Conservation (phyloP, 177 flowering plant species). For the Vitis hybrid region DNA sequence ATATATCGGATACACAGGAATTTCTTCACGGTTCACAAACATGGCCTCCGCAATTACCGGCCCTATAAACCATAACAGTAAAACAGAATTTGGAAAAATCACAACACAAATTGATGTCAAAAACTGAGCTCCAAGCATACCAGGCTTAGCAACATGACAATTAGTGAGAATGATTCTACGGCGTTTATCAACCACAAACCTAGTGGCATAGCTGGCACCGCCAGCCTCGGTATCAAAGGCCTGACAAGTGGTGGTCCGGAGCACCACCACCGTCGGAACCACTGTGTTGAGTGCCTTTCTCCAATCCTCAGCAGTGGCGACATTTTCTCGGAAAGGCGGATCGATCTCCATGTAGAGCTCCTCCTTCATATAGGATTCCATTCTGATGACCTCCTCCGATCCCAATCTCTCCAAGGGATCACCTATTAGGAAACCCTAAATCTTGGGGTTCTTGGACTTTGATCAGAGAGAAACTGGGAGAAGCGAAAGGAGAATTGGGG, state of each 20-base stretch:
- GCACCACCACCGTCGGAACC: slow-evolving; percentile 93
- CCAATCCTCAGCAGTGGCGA: slow-evolving; percentile 88
- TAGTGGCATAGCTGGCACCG: slow-evolving; percentile 83
- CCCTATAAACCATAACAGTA: slow-evolving; percentile 39
- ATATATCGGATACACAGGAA: slow-evolving; percentile 77
- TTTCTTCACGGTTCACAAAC: slow-evolving; percentile 90
- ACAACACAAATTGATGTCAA: neutral
- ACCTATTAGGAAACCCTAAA: slow-evolving; percentile 28
- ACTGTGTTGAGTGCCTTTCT: slow-evolving; percentile 73
- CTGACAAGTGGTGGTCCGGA: slow-evolving; percentile 74
- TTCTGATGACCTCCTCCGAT: slow-evolving; percentile 39
- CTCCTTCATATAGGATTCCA: slow-evolving; percentile 49
- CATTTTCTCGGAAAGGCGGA: slow-evolving; percentile 53
- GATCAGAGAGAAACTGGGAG: too few species aligned
- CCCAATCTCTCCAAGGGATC: slow-evolving; percentile 60
- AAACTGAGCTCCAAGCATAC: slow-evolving; percentile 26
- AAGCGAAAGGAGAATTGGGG: too few species aligned
- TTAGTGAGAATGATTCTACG: slow-evolving; percentile 92
- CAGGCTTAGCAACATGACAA: slow-evolving; percentile 94
- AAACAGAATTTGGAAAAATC: neutral
- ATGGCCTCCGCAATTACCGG: slow-evolving; percentile 96
- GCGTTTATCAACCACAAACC: slow-evolving; percentile 83
- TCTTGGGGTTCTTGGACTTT: too few species aligned
- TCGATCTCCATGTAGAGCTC: slow-evolving; percentile 89
- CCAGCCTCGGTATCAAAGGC: slow-evolving; percentile 89